These are phyloP conservation scores for Suhomyces sp. DNA, from an alignment of 805 yeast species.

Conservation along the genomic window DNA sequence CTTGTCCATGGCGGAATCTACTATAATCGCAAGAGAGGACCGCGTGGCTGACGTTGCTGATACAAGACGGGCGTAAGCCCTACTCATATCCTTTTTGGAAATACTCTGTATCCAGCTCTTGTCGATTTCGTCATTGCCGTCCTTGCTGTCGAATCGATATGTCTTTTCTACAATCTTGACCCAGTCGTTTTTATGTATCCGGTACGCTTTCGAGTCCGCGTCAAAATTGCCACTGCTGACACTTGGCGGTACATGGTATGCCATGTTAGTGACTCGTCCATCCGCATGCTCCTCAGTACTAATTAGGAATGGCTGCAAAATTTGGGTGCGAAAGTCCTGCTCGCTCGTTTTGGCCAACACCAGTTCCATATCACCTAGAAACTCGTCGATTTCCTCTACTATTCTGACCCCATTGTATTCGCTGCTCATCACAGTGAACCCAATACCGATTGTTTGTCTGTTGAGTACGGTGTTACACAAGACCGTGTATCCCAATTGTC, in stretches of 20 bases:
- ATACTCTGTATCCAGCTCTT: conserved; percentile 24
- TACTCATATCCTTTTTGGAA: conserved; percentile 16
- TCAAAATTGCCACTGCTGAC: conserved; percentile 25
- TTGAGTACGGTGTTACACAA: conserved; percentile 54
- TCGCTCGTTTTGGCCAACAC: conserved; percentile 28
- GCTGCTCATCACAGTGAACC: conserved; percentile 55
- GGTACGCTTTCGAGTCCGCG: conserved; percentile 12
- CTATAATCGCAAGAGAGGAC: conserved; percentile 10
- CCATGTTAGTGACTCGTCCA: conserved; percentile 19
- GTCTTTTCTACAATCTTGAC: conserved; percentile 47
- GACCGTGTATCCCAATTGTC: conserved; percentile 62
- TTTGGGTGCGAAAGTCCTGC: conserved; percentile 29
- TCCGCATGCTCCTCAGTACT: conserved; percentile 4
- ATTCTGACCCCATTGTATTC: conserved; percentile 39
- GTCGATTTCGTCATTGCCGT: conserved; percentile 36
- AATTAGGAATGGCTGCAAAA: conserved; percentile 37
- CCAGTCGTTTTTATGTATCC: conserved; percentile 45
- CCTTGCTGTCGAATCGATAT: conserved; percentile 36
- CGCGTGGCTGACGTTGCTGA: conserved; percentile 13
- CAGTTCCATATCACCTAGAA: conserved; percentile 40
- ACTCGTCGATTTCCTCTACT: conserved; percentile 46
- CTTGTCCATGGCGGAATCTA: conserved; percentile 10
- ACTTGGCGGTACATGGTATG: conserved; percentile 23
- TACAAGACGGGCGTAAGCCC: conserved; percentile 9
- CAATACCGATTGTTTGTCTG: conserved; percentile 55